Base-by-base conservation (phyloP, 2,329 filamentous ascomycete species). In the Claviceps sp. region DNA sequence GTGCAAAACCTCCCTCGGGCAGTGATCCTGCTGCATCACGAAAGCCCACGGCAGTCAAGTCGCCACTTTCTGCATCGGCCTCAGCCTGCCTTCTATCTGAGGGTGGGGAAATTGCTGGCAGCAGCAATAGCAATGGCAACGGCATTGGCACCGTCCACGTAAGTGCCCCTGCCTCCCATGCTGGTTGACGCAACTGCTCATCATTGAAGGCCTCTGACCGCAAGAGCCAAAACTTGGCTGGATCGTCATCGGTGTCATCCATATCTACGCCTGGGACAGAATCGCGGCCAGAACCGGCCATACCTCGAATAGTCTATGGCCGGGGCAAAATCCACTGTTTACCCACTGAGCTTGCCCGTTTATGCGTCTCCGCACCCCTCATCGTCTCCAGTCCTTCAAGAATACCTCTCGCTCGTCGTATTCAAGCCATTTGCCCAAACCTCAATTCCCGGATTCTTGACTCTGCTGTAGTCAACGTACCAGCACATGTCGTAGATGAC, bases 361-460 rank as follows among this genome's bases (percentile, higher is more conserved):
- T 70, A 11, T 57, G 58, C 17, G 55, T 68, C 7, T 58, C 63
- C 4, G 59, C 60, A 11, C 68, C 68, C 0, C 62, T 71, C 51
- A 65, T 71, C 45, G 62, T 71, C 30, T 65, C 60, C 30, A 69
- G 66, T 16, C 66, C 68, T 5, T 71, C 68, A 2, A 65, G 68
- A 41, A 57, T 64, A n/a, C 55, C 59, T 7, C 59, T 69, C 11
- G 67, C 68, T 5, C 58, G 56, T 22, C 62, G 56, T 8, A 64
- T 71, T 13, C 64, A 63, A 52, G 54, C 59, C 16, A 61, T 66
- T 5, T 62, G 70, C 38, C 61, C 66, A 2, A 65, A 67, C 14
- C 58, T 67, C 30, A 57, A 65, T 44, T 58, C 57, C 6, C 60
- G 57, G 38, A 61, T 70, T 19, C 61, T 69, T 13, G 63, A 67